Conservation (phyloP, 306 rosid species). For the Quercus ilex region DNA sequence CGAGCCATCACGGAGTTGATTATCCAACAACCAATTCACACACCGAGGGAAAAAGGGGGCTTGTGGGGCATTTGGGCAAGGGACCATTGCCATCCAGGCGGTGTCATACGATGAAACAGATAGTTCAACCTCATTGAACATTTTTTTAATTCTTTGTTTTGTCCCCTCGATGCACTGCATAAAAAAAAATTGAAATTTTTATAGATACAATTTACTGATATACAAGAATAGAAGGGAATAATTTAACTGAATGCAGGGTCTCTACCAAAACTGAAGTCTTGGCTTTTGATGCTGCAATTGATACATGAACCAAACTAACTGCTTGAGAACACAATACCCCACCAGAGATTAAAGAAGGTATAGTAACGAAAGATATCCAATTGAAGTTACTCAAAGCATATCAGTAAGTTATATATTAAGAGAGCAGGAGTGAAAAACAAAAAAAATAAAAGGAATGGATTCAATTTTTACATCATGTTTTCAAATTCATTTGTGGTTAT, state of each 20-base stretch:
- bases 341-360: not conserved
- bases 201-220: not conserved
- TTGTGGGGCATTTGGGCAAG: conserved; percentile 45
- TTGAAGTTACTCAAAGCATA: not conserved
- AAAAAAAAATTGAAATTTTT: not conserved
- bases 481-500: no score
- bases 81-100: conserved; percentile 93
- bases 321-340: conserved; percentile 2
- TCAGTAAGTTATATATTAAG: not conserved
- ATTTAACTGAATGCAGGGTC: not conserved
- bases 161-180: conserved; percentile 55
- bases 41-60: conserved; percentile 73
- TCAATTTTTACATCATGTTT: no score
- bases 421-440: not conserved
- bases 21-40: conserved; percentile 63
- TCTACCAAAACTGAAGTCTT: conserved; percentile 29
- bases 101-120: conserved; percentile 82
- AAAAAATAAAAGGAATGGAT: no score
- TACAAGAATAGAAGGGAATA: not conserved
- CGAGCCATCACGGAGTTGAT: conserved; percentile 76
- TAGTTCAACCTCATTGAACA: conserved; percentile 69
- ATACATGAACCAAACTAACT: conserved; percentile 10
- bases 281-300: conserved; percentile 14
- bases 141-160: conserved; percentile 51
- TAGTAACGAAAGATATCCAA: not conserved